These are phyloP conservation scores for Trichoderma polysporum DNA, from an alignment of 2,329 filamentous ascomycete species.

Conservation along the genomic window DNA sequence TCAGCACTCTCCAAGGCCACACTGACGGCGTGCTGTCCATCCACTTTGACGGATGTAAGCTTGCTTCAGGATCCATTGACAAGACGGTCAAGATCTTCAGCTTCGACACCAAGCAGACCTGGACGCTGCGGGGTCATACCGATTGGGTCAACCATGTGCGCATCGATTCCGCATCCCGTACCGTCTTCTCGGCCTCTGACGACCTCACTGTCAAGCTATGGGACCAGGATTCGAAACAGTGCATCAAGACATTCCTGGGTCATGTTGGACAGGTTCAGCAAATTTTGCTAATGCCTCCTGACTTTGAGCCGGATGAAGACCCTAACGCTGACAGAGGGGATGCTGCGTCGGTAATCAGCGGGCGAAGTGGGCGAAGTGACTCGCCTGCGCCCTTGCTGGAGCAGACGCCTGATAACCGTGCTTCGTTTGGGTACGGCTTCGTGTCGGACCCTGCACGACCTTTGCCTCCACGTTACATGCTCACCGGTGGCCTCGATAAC, in stretches of 20 bases:
- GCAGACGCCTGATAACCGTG: slow-evolving; percentile 45
- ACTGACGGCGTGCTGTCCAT: slow-evolving; percentile 80
- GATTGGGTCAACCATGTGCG: slow-evolving; percentile 98
- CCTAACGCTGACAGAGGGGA: slow-evolving; percentile 54
- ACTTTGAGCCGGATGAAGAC: slow-evolving; percentile 82
- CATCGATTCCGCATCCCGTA: slow-evolving; percentile 77
- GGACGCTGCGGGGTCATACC: slow-evolving; percentile 75
- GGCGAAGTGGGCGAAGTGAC: slow-evolving; percentile 46
- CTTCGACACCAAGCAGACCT: slow-evolving; percentile 79
- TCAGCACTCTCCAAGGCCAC: slow-evolving; percentile 79
- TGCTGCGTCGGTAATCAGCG: slow-evolving; percentile 49
- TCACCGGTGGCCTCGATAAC: slow-evolving; percentile 87
- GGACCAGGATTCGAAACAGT: slow-evolving; percentile 83
- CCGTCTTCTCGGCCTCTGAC: slow-evolving; percentile 89
- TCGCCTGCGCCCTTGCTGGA: slow-evolving; percentile 38
- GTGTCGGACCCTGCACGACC: slow-evolving; percentile 61
- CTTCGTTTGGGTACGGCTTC: slow-evolving; percentile 62
- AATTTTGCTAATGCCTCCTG: slow-evolving; percentile 76
- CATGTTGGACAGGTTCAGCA: slow-evolving; percentile 97
- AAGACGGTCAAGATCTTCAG: slow-evolving; percentile 91
- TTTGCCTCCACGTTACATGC: slow-evolving; percentile 82
- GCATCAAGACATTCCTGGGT: slow-evolving; percentile 76
- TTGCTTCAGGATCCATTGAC: slow-evolving; percentile 89
- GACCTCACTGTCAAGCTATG: slow-evolving; percentile 89
- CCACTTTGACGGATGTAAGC: slow-evolving; percentile 79